A percentile compares a stretch with the other conserved stretches of the same genome.
Conservation (phyloP, 225 moss, liverwort and hornwort species). For the Physcomitrellopsis africana region DNA sequence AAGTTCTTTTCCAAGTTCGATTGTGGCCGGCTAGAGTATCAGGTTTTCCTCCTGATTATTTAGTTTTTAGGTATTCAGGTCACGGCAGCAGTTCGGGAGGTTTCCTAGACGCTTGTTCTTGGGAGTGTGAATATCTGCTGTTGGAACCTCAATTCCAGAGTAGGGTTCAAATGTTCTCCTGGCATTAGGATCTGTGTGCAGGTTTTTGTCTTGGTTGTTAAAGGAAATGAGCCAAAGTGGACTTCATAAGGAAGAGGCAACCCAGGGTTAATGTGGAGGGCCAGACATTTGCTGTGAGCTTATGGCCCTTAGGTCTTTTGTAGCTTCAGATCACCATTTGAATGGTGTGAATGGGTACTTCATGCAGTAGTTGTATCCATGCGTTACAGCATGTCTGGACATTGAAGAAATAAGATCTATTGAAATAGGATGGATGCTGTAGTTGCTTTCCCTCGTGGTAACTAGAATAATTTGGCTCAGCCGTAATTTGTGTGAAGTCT, state of each 20-base stretch:
- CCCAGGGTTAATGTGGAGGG: too few species aligned
- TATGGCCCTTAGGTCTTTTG: too few species aligned
- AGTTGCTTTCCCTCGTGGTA: too few species aligned
- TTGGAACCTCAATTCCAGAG: not conserved
- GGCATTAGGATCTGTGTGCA: not conserved
- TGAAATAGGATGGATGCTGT: too few species aligned
- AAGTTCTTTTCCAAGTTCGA: not conserved
- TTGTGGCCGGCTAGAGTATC: not conserved
- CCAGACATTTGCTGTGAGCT: too few species aligned
- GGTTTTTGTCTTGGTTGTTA: not conserved
- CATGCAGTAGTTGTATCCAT: too few species aligned
- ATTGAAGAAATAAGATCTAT: too few species aligned
- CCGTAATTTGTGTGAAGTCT: too few species aligned
- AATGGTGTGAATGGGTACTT: too few species aligned
- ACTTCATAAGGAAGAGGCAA: not conserved
- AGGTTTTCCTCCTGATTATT: slow-evolving; percentile 1
- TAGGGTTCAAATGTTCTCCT: not conserved
- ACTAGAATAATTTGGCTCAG: too few species aligned
- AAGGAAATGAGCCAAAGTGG: not conserved
- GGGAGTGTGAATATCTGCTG: not conserved
- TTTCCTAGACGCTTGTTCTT: not conserved
- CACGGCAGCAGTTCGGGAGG: not conserved
- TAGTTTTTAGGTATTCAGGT: not conserved
- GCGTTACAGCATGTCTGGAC: too few species aligned
- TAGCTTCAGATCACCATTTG: too few species aligned